Conservation (phyloP, 768 basidiomycete genomes). For the Collybiopsis confluens region DNA sequence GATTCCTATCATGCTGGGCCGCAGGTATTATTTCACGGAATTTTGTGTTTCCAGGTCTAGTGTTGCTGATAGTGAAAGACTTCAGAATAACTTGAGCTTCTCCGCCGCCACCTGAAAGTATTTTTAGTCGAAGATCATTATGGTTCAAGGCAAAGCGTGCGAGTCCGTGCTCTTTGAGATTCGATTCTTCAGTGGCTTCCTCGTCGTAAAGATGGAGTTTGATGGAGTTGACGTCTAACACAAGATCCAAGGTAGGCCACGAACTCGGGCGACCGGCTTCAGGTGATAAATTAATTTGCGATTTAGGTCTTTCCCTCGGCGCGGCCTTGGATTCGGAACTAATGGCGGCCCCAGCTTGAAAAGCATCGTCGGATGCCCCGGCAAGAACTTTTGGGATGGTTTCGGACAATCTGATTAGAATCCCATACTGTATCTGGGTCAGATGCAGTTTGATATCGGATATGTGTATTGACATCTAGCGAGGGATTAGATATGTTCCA, state of each 20-base stretch:
- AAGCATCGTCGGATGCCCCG: slow-evolving; percentile 37
- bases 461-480: slow-evolving; percentile 64
- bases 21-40: slow-evolving; percentile 96
- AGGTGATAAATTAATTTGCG: slow-evolving; percentile 47
- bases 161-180: slow-evolving; percentile 76
- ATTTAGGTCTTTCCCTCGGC: slow-evolving; percentile 6
- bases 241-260: slow-evolving; percentile 70
- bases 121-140: slow-evolving; percentile 75
- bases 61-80: slow-evolving; percentile 91
- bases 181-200: slow-evolving; percentile 48
- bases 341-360: slow-evolving; percentile 23
- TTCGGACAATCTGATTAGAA: slow-evolving; percentile 60
- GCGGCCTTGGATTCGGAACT: slow-evolving; percentile 3
- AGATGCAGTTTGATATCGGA: slow-evolving; percentile 83
- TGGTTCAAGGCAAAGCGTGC: slow-evolving; percentile 80
- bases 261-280: slow-evolving; percentile 34
- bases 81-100: slow-evolving; percentile 87
- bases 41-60: slow-evolving; percentile 70
- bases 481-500: background rate
- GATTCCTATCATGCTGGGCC: slow-evolving; percentile 80
- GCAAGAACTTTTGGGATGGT: slow-evolving; percentile 68
- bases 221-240: slow-evolving; percentile 65
- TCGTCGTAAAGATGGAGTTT: slow-evolving; percentile 85
- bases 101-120: slow-evolving; percentile 75
- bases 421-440: slow-evolving; percentile 78